These are phyloP conservation scores for Musa troglodytarum DNA, from an alignment of 176 grass and related monocot genomes.

Conservation along the genomic window DNA sequence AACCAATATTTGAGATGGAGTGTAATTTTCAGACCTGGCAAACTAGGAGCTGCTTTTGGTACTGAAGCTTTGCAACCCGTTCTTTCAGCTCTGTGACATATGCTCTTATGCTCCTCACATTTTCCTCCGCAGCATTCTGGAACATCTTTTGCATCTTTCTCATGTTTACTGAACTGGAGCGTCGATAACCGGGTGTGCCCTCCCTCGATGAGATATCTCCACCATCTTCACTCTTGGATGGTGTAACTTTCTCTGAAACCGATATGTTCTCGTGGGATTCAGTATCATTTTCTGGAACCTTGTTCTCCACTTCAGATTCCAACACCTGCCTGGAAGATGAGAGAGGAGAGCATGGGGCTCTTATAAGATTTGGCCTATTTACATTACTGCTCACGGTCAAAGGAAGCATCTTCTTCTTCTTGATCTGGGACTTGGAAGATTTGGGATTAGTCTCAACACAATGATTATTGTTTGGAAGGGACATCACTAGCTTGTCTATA, in stretches of 20 bases:
- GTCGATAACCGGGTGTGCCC: constrained; percentile 61
- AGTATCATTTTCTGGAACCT: constrained; percentile 40
- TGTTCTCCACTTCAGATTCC: constrained; percentile 74
- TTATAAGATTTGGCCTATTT: constrained; percentile 53
- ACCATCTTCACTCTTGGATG: constrained; percentile 63
- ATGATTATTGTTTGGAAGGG: constrained; percentile 56
- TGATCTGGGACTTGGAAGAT: constrained; percentile 44
- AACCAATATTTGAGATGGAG: neutral
- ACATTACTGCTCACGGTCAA: constrained; percentile 47
- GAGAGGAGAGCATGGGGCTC: constrained; percentile 60
- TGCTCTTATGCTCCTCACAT: constrained; percentile 71
- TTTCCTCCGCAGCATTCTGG: constrained; percentile 92
- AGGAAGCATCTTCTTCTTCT: constrained; percentile 73
- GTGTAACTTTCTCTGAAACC: constrained; percentile 46
- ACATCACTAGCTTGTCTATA: constrained; percentile 88
- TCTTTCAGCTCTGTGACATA: constrained; percentile 97
- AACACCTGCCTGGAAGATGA: constrained; percentile 42
- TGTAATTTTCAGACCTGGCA: constrained; percentile 49
- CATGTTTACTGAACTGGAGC: constrained; percentile 93
- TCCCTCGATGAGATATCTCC: constrained; percentile 64
- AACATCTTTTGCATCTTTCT: constrained; percentile 97
- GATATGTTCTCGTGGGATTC: constrained; percentile 31
- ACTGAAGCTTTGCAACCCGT: constrained; percentile 90
- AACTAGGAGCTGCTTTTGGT: constrained; percentile 95
- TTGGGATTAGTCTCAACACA: constrained; percentile 38